Base-by-base conservation (phyloP, 1,284 basidiomycete genomes). In the Moesziomyces aphidis region DNA sequence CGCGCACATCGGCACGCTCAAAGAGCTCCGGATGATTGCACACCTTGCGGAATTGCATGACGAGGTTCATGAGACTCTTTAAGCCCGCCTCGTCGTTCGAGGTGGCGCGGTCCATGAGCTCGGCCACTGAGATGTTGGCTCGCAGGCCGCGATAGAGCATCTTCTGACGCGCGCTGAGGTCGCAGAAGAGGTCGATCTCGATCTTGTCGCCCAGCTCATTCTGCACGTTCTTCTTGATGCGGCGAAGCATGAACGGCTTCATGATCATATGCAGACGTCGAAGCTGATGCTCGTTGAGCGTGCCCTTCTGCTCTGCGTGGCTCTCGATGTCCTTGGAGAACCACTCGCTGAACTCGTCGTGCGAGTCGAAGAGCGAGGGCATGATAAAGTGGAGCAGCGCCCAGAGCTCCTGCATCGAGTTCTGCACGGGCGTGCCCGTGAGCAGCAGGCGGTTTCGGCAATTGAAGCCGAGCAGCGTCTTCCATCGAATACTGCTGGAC, bases 121-220 rank as follows among this genome's bases (percentile, higher is more conserved):
- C 97, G 17, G 94, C 90, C 55, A 99, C 92, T 50, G 96, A 98
- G 43, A 98, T 94, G 81, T 97, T 95, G 51, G 93, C 91, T 24
- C 95, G 89, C 42, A 99, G 88, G 26, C 91, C 93, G 68, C 91
- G 91, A 86, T 99, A 99, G 82, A 99, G 89, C n/a, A 90, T 88
- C 62, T 94, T 91, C 83, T 99, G 97, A 22, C 96, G 90, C 28
- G 95, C 93, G 79, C 93, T 96, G 61, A 99, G 88, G 81, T 98
- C 95, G 71, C 97, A 94, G 80, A 93, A 94, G 49, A 99, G 89
- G 84, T 99, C 97, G 77, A 93, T 91, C 86, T 99, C 97, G 80
- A 99, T 98, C 94, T 99, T 99, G 84, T 99, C 97, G 77, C 95
- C 96, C n/a, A 99, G 89, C 86, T 99, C 97, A 85, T 99, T 99